Evolutionary conservation across 306 rosid species (phyloP).

Genomic region (Quercus robur): DNA sequence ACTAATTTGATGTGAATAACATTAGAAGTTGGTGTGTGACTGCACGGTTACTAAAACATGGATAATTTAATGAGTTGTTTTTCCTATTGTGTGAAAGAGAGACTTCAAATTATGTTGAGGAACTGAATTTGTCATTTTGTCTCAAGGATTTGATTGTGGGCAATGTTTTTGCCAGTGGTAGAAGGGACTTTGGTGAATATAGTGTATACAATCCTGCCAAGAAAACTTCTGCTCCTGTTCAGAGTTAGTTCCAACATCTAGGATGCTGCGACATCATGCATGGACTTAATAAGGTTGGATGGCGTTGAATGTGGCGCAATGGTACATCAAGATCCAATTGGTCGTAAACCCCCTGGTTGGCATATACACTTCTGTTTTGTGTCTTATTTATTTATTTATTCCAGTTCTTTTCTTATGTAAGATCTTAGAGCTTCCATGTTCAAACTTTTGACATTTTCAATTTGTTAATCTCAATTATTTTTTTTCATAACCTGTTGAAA

Average conservation of each 20-base stretch:
- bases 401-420: background rate
- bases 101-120: background rate
- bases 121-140: constrained; percentile 44
- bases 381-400: background rate
- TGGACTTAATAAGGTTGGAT: background rate
- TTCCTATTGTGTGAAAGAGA: background rate
- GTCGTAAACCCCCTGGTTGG: too few species aligned
- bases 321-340: too few species aligned
- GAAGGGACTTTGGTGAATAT: constrained; percentile 83
- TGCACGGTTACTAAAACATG: background rate
- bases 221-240: constrained; percentile 15
- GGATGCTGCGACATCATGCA: background rate
- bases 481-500: background rate
- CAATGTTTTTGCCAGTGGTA: constrained; percentile 74
- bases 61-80: background rate
- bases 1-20: background rate
- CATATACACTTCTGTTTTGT: too few species aligned
- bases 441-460: background rate
- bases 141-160: constrained; percentile 59
- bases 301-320: background rate
- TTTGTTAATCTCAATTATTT: background rate
- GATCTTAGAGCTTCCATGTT: background rate
- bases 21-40: background rate
- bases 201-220: constrained; percentile 73
- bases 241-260: background rate